Evolutionary conservation across 2,329 filamentous ascomycete genomes (phyloP), one percentile per base, ranked within the genome.

Genomic region (Pyrenophora teres): DNA sequence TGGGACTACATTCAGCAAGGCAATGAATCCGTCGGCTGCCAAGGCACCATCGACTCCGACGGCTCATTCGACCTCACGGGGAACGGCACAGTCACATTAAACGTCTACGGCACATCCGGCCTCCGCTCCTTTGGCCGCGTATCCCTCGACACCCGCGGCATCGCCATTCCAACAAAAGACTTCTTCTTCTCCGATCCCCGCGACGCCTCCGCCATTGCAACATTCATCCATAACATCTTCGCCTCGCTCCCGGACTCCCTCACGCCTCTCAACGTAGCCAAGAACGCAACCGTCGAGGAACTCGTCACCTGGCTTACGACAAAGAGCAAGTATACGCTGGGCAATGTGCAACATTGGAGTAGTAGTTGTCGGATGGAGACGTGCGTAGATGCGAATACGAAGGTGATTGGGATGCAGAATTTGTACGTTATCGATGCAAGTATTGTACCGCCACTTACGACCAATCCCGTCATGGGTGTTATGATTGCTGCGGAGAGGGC

Each of bases 101-200:
- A 84, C 63, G 67, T 84, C 4, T 84, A 84, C 68, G 81, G 81
- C 7, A 84, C 81, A 0, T 83, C 80, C 0, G 81, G 81, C 1
- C 71, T 83, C 18, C 73, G 75, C 5, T 83, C 81, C 2, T 65
- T 73, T 0, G 80, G 81, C 1, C 71, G 73, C 4, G 80, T 82
- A 3, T 62, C 73, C 6, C 73, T 82, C 12, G 77, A 80, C 40
- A 65, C 68, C 1, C 75, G 75, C 1, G 78, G 78, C 55, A 67
- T 75, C 4, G 76, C 80, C 0, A 73, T 75, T 56, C 58, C 2
- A 74, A 74, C 19, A 21, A 21, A 21, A 21, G 19, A 21, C 19
- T 21, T 21, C 16, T 69, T 80, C 48, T 82, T 81, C 68, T 73
- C 71, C 19, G 61, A 83, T 57, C 69, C 76, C 0, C 76, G 74